Evolutionary conservation across 176 grass and related monocot species (phyloP).

Genomic region (Microstegium vimineum): DNA sequence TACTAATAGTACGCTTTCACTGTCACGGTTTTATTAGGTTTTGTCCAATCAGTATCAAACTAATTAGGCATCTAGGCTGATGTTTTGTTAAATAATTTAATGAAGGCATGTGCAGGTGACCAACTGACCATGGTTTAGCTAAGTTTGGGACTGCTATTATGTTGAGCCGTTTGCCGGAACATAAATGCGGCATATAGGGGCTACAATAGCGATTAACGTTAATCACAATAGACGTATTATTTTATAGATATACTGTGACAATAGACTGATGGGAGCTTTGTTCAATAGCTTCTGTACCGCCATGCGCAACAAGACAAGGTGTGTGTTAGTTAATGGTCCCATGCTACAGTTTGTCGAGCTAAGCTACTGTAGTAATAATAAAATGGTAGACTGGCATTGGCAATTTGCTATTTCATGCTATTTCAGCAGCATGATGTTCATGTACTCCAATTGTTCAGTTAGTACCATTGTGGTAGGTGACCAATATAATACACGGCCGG

Average conservation of each 20-base stretch:
- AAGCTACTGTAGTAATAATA: not conserved
- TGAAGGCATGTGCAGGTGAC: not conserved
- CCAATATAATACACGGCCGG: not conserved
- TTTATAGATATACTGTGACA: not conserved
- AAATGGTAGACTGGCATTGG: not conserved
- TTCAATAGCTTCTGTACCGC: not conserved
- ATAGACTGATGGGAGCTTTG: not conserved
- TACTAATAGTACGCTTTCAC: not conserved
- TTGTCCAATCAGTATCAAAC: not conserved
- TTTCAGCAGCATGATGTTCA: not conserved
- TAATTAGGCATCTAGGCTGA: not conserved
- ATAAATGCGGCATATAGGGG: not conserved
- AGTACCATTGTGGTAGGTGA: conserved; percentile 9
- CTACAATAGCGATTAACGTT: not conserved
- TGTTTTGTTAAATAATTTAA: not conserved
- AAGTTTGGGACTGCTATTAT: not conserved
- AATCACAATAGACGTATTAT: not conserved
- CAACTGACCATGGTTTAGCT: not conserved
- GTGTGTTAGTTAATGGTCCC: conserved; percentile 8
- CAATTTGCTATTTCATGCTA: not conserved
- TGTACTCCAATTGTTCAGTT: not conserved
- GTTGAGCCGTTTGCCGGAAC: not conserved
- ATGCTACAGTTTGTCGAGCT: not conserved
- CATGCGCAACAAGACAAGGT: not conserved
- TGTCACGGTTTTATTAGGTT: not conserved